Evolutionary conservation across 2,329 filamentous ascomycete species (phyloP).

Genomic region (Arthroderma uncinatum): DNA sequence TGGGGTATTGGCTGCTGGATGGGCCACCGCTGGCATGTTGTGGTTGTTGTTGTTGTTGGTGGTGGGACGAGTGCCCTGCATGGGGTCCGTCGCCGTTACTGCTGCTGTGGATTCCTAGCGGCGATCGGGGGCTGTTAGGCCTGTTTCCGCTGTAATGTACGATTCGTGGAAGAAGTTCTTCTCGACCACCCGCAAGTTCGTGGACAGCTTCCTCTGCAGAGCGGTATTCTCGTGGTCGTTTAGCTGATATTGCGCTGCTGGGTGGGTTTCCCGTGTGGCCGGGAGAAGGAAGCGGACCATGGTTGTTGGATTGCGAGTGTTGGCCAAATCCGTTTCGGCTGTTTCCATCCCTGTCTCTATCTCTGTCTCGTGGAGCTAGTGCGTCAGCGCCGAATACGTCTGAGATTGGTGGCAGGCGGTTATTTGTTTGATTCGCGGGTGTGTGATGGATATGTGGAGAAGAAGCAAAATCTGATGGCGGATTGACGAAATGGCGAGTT

Average conservation of each 20-base stretch:
- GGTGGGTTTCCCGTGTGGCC: conserved; percentile 48
- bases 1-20: conserved; percentile 18
- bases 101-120: conserved; percentile 6
- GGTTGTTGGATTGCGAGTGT: conserved; percentile 28
- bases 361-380: conserved; percentile 40
- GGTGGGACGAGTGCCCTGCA: background rate
- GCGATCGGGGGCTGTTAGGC: conserved; percentile 60
- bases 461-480: conserved; percentile 46
- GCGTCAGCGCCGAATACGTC: conserved; percentile 81
- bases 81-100: conserved; percentile 21
- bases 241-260: conserved; percentile 37
- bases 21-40: conserved; percentile 13
- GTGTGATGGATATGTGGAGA: conserved; percentile 79
- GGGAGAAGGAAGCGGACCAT: conserved; percentile 65
- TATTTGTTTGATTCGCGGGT: conserved; percentile 76
- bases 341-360: conserved; percentile 14
- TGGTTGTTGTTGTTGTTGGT: conserved; percentile 28
- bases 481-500: conserved; percentile 67
- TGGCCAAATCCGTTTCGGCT: conserved; percentile 9
- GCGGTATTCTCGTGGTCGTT: conserved; percentile 72
- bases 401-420: conserved; percentile 82
- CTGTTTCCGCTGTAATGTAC: conserved; percentile 94
- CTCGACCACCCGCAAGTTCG: conserved; percentile 77
- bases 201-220: conserved; percentile 93
- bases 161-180: conserved; percentile 82